Evolutionary conservation across 2,329 filamentous ascomycete species (phyloP).

Genomic region (Diaporthe sp.): DNA sequence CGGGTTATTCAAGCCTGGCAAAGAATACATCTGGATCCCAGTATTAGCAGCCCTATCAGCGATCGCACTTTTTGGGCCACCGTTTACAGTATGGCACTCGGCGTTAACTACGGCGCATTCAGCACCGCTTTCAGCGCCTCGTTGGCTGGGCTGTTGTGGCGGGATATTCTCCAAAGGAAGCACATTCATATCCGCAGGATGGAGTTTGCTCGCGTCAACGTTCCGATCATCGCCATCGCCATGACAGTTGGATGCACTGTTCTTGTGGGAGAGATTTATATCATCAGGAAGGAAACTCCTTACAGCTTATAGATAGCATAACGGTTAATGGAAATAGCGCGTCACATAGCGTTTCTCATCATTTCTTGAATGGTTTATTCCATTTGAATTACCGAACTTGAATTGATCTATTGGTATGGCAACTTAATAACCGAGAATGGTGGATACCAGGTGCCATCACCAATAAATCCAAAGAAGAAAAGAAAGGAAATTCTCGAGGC

Average conservation of each 20-base stretch:
- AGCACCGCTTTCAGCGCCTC: conserved; percentile 80
- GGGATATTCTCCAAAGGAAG: conserved; percentile 77
- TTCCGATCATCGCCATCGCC: conserved; percentile 78
- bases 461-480: not conserved
- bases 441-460: not conserved
- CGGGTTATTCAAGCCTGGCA: conserved; percentile 78
- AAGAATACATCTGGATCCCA: conserved; percentile 63
- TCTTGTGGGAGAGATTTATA: conserved; percentile 74
- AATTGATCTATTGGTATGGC: not conserved
- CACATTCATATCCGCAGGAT: conserved; percentile 74
- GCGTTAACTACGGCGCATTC: conserved; percentile 82
- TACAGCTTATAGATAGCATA: conserved; percentile 47
- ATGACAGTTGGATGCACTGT: conserved; percentile 76
- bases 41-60: conserved; percentile 64
- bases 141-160: conserved; percentile 79
- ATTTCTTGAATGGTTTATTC: not conserved
- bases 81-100: conserved; percentile 81
- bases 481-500: not conserved
- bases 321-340: not conserved
- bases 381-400: not conserved
- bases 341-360: not conserved
- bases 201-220: conserved; percentile 78
- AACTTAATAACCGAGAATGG: not conserved
- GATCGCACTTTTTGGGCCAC: conserved; percentile 80
- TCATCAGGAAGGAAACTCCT: conserved; percentile 60